phyloP scores from a whole-genome alignment of 306 rosid species.

The Medicago arabica region DNA sequence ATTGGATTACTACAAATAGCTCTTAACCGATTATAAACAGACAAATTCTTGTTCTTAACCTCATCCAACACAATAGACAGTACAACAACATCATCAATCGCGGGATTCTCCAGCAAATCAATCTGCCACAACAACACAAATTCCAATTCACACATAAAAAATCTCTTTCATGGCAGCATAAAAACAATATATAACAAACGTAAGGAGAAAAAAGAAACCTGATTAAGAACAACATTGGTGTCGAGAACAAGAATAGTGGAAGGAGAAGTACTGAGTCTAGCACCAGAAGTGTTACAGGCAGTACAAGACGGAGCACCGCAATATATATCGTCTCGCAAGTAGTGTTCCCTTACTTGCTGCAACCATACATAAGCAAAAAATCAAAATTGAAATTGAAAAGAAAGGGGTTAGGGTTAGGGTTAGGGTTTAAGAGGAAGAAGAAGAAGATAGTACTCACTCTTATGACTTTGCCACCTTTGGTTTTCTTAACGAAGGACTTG shows the following conservation, averaged over 20 bases:
- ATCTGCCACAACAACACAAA: constrained; percentile 53
- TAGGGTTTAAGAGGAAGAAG: constrained; percentile 36
- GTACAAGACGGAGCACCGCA: constrained; percentile 84
- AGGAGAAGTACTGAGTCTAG: constrained; percentile 68
- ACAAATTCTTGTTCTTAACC: constrained; percentile 78
- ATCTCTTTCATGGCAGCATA: not conserved
- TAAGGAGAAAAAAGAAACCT: constrained; percentile 44
- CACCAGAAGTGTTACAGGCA: constrained; percentile 59
- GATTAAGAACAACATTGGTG: constrained; percentile 91
- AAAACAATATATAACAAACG: not conserved
- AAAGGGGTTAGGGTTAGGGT: constrained; percentile 24
- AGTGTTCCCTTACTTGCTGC: constrained; percentile 93
- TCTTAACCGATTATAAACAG: constrained; percentile 81
- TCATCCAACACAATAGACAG: constrained; percentile 87
- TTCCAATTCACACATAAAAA: constrained; percentile 13
- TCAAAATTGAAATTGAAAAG: not conserved
- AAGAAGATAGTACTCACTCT: constrained; percentile 67
- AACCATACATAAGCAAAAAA: not conserved
- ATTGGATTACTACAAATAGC: constrained; percentile 68
- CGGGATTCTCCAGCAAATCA: constrained; percentile 94
- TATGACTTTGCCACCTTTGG: constrained; percentile 76
- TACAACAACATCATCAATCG: constrained; percentile 82
- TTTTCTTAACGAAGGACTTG: constrained; percentile 82
- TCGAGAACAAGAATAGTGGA: constrained; percentile 79
- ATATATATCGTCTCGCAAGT: constrained; percentile 83